Evolutionary conservation across 495 filamentous ascomycete genomes (phyloP), one percentile per base, ranked within the genome.

Genomic region (Lepraria neglecta): DNA sequence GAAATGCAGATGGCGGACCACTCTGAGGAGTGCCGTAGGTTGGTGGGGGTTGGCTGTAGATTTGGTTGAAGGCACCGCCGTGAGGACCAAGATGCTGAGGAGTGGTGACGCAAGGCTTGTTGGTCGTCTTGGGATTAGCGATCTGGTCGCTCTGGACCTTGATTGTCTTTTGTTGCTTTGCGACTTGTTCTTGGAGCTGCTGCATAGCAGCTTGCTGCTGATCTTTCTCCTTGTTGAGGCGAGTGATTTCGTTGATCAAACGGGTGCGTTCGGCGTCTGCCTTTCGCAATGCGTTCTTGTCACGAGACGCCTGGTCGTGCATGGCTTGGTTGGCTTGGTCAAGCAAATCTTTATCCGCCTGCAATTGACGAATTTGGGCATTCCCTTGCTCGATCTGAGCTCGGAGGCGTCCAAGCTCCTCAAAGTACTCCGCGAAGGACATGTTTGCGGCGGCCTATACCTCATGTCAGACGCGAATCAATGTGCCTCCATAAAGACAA

Each of bases 121-220:
- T 21, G 6, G 5, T 35, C 7, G 24, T 27, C 11, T 43, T 56
- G 6, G 38, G 35, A 58, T 69, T 64, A 4, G 69, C 65, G 6
- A 73, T 71, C 4, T 66, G 64, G 52, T 64, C 66, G 47, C 69
- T 71, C 44, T 73, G 71, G 28, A 64, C 64, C 46, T 58, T 67
- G 46, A 71, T 71, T 0, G 69, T 71, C 19, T 57, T 58, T 35
- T 67, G 64, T 57, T 69, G 66, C 52, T 63, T 69, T 12, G 54
- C 5, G 6, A 73, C 48, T 4, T 67, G 43, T 1, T 45, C 61
- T 14, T 73, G 62, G 28, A 71, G 28, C 12, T 63, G 59, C 21
- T 43, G 38, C 0, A 56, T 3, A 0, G 54, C 35, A 24, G 1
- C 4, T 6, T 10, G 24, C 14, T 56, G 40, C 0, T 14, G 14